A percentile compares a stretch with the other conserved stretches of the same genome.
These are phyloP conservation scores for Xylaria sp. DNA, from an alignment of 2,329 filamentous ascomycete genomes.

Conservation along the genomic window DNA sequence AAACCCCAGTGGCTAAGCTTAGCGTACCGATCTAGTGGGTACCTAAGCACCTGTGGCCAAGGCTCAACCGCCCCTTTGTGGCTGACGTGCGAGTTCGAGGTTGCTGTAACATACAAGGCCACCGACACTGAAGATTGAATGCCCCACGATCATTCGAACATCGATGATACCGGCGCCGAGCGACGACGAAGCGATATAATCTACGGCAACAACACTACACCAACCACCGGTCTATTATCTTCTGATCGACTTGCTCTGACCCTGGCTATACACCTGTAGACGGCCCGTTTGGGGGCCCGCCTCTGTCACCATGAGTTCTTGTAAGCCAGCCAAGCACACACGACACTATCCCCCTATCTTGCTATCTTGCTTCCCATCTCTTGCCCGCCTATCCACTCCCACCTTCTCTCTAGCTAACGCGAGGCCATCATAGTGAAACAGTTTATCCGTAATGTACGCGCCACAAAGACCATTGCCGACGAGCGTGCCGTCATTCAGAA, in stretches of 20 bases:
- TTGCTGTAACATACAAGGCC: constrained; percentile 13
- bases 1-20: not conserved
- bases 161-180: constrained; percentile 12
- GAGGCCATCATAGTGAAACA: constrained; percentile 80
- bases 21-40: not conserved
- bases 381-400: not conserved
- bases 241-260: constrained; percentile 18
- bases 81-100: constrained; percentile 25
- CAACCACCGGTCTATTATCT: constrained; percentile 11
- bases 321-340: constrained; percentile 40
- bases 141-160: constrained; percentile 27
- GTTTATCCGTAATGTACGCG: constrained; percentile 99
- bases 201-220: constrained; percentile 6
- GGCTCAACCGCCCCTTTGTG: not conserved
- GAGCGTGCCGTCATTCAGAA: constrained; percentile 98
- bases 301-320: constrained; percentile 48
- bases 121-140: constrained; percentile 23
- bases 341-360: constrained; percentile 2
- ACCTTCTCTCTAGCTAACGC: constrained; percentile 12
- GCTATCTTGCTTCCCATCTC: too few species aligned
- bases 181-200: constrained; percentile 23
- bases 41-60: not conserved
- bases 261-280: constrained; percentile 45
- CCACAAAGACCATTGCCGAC: constrained; percentile 98
- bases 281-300: constrained; percentile 47